These are phyloP conservation scores for Penicillium janthinellum DNA, from an alignment of 2,329 filamentous ascomycete species.

Conservation along the genomic window DNA sequence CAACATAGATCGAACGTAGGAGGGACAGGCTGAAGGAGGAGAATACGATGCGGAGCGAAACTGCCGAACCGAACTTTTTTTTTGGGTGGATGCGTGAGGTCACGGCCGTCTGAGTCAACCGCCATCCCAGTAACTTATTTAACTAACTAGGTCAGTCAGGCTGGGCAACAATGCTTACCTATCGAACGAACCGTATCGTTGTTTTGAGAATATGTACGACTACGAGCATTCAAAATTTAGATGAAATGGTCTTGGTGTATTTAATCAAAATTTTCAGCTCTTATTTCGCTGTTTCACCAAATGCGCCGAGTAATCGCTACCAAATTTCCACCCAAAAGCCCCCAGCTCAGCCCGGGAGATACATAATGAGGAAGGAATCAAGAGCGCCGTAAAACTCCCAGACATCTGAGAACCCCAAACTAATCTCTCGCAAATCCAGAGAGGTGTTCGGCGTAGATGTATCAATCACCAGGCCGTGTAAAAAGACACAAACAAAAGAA, in stretches of 20 bases:
- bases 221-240: not conserved
- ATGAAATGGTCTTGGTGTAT: not conserved
- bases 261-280: slow-evolving; percentile 24
- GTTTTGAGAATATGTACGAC: not conserved
- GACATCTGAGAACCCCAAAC: slow-evolving; percentile 9
- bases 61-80: slow-evolving; percentile 6
- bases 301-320: slow-evolving; percentile 20
- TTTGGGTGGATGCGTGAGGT: slow-evolving; percentile 2
- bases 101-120: slow-evolving; percentile 3
- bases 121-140: not conserved
- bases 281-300: slow-evolving; percentile 22
- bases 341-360: slow-evolving; percentile 18
- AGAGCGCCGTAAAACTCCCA: slow-evolving; percentile 25
- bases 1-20: not conserved
- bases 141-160: too few species aligned
- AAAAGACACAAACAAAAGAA: slow-evolving; percentile 1
- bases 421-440: slow-evolving; percentile 16
- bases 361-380: slow-evolving; percentile 17
- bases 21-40: not conserved
- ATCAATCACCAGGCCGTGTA: slow-evolving; percentile 27
- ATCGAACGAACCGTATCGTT: not conserved
- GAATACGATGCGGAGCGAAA: not conserved
- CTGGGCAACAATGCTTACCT: not conserved
- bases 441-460: slow-evolving; percentile 14
- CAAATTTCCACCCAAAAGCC: slow-evolving; percentile 19